Base-by-base conservation (phyloP, 176 grass and related monocot genomes). In the Aegilops umbellulata region DNA sequence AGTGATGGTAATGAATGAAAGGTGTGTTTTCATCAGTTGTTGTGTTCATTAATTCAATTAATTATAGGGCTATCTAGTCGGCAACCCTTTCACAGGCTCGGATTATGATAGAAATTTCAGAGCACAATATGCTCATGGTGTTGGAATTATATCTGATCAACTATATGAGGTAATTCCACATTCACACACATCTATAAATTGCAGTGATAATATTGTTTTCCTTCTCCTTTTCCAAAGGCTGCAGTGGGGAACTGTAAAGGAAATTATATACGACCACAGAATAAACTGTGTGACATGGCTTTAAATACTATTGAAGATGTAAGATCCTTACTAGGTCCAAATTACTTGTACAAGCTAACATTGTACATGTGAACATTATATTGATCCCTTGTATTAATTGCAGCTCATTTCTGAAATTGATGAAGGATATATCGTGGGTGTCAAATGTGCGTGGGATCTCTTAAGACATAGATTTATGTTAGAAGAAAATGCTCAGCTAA, bases 61-160 rank as follows among this genome's bases (percentile, higher is more conserved):
- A 65, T 83, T 74, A n/a, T n/a, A 89, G 83, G 90, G 90, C 36
- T 92, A 92, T 78, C 29, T 89, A 9, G 53, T 92, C 83, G 86
- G 90, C 69, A 92, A 85, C 70, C 83, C 90, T 15, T 10, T 51
- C 1, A 89, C 90, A 69, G 83, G 44, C 3, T 24, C 41, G 10
- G 47, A 57, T 9, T 17, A 36, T 63, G 90, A 92, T 80, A 2
- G 1, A 53, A 78, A 71, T 78, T 74, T 34, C 82, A 26, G 7
- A 32, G n/a, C 78, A 8, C 63, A 67, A 53, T 83, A 65, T 89
- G 60, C 86, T 79, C 83, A 92, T 82, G 82, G 86, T 11, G 20
- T 92, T 49, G 86, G 90, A 67, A 89, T 92, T 30, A 92, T 92
- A 86, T 92, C 90, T 35, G 86, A 92, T 83, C 78, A 86, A 29